Evolutionary conservation across 1,139 yeast genomes (phyloP).

Genomic region (Cylindricascospora bacillispora): DNA sequence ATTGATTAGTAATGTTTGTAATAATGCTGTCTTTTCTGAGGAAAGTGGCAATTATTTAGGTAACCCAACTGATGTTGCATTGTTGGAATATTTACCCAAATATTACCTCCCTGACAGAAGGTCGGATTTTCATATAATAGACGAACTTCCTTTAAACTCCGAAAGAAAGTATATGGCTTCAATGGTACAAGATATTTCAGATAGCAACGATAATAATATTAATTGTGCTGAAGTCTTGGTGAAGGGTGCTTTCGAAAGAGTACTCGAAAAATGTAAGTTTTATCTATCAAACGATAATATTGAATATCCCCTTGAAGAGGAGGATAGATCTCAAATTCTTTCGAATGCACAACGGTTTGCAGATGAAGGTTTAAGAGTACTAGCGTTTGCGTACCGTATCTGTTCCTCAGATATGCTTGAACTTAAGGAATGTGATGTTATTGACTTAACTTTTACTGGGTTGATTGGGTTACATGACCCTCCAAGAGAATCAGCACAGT

Average conservation of each 20-base stretch:
- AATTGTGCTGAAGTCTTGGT: constrained; percentile 49
- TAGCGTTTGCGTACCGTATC: constrained; percentile 52
- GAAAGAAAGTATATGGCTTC: constrained; percentile 77
- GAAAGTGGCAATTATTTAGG: constrained; percentile 69
- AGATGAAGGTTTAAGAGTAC: constrained; percentile 68
- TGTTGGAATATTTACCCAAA: constrained; percentile 56
- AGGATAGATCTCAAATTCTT: constrained; percentile 33
- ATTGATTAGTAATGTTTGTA: constrained; percentile 69
- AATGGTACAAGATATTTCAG: constrained; percentile 27
- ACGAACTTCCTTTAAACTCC: constrained; percentile 78
- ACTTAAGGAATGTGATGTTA: constrained; percentile 32
- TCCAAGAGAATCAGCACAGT: constrained; percentile 71
- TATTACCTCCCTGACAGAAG: constrained; percentile 68
- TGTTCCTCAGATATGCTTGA: constrained; percentile 27
- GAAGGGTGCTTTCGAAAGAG: constrained; percentile 78
- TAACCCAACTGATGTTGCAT: constrained; percentile 86
- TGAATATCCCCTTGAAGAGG: constrained; percentile 38
- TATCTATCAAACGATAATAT: constrained; percentile 48
- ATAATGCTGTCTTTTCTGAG: constrained; percentile 56
- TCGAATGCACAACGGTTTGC: constrained; percentile 55
- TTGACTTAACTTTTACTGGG: constrained; percentile 63
- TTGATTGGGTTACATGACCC: constrained; percentile 92
- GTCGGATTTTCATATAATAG: constrained; percentile 34
- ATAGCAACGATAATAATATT: no score
- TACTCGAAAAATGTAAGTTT: constrained; percentile 48